phyloP scores from a whole-genome alignment of 176 grass and related monocot species.

The Eleusine coracana region DNA sequence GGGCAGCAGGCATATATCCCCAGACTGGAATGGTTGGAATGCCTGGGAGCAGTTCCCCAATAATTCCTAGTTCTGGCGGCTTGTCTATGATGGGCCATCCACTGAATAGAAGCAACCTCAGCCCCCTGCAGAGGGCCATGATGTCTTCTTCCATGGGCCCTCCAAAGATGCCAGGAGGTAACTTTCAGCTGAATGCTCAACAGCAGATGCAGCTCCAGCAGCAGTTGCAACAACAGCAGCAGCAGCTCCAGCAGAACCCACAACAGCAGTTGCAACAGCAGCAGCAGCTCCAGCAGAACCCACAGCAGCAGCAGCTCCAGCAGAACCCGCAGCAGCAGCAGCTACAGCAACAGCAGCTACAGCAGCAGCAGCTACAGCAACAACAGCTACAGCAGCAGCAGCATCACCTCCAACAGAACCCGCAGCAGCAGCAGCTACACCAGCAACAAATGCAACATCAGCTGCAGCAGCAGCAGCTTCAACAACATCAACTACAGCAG shows the following conservation, averaged over 20 bases:
- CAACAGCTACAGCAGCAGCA: constrained; percentile 27
- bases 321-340: constrained; percentile 31
- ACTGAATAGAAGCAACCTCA: constrained; percentile 71
- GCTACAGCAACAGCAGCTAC: constrained; percentile 21
- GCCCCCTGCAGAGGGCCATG: constrained; percentile 59
- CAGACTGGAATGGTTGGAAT: constrained; percentile 73
- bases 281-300: constrained; percentile 9
- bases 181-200: constrained; percentile 70
- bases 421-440: background rate
- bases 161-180: constrained; percentile 78
- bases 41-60: constrained; percentile 67
- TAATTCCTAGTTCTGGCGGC: constrained; percentile 63
- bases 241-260: constrained; percentile 35
- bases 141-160: constrained; percentile 86
- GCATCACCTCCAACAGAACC: constrained; percentile 52
- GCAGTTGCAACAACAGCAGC: constrained; percentile 52
- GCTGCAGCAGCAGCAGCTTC: constrained; percentile 37
- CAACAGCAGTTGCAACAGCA: constrained; percentile 15
- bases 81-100: constrained; percentile 74
- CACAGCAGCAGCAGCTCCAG: background rate
- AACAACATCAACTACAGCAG: constrained; percentile 17
- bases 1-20: constrained; percentile 55
- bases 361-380: background rate
- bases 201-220: constrained; percentile 59
- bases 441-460: constrained; percentile 24